Base-by-base conservation (phyloP, 2,329 filamentous ascomycete genomes). In the Knufia petricola region DNA sequence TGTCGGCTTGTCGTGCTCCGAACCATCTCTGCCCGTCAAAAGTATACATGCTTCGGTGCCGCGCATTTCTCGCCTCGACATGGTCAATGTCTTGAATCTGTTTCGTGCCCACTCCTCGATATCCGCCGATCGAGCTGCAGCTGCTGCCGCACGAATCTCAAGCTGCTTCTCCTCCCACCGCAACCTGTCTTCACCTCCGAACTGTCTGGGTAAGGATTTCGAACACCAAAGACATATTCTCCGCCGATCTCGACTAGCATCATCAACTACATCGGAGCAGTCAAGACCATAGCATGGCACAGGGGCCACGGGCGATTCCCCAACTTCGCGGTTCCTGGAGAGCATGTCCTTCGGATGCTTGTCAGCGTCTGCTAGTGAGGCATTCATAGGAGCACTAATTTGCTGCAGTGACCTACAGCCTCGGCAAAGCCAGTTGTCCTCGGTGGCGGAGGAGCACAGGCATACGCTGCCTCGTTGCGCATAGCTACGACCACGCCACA, bases 171-270 rank as follows among this genome's bases (percentile, higher is more conserved):
- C 52, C 26, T 56, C 57, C 53, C 54, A 60, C 32, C 55, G 49
- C 30, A 53, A 41, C 15, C 58, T 49, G 17, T 53, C 52, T 23
- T 57, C 55, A 12, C 55, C 52, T 13, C 52, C 56, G 24, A 56
- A 46, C 19, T 54, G 55, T 21, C 55, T 34, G n/a, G 55, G 53
- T 3, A 60, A 45, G 12, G 57, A 55, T 43, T 59, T 55, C 50
- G 60, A 50, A 44, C 61, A 63, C 61, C 61, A 63, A 2, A 63
- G 51, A 50, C 61, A 63, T 17, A 63, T 58, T 28, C 59, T 55
- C n/a, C 60, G 49, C 24, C 56, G 48, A 20, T 61, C 59, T 24
- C 55, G 55, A 32, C 58, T 59, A n/a, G 49, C 37, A 3, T 59
- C 59, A 4, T 56, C 49, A 4, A 46, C 30, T n/a, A 46, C 37